phyloP scores from a whole-genome alignment of 177 flowering plant genomes.

The Vitis hybrid region DNA sequence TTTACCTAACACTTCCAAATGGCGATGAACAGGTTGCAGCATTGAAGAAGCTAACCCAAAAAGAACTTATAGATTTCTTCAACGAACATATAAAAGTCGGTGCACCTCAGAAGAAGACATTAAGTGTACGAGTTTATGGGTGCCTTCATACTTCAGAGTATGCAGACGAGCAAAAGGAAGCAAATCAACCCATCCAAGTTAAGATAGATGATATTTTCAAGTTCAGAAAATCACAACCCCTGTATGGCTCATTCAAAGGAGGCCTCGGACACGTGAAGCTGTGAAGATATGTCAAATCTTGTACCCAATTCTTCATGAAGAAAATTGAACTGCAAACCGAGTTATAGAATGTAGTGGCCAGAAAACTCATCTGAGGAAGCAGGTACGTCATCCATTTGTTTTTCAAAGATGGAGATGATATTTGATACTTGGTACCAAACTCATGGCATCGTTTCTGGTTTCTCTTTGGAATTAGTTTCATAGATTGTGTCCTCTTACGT shows the following conservation, averaged over 20 bases:
- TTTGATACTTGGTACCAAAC: background rate
- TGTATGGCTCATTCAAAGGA: conserved; percentile 86
- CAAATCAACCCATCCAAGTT: conserved; percentile 20
- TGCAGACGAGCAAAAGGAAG: conserved; percentile 38
- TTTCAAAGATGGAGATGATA: background rate
- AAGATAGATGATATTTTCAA: conserved; percentile 69
- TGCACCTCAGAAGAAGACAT: conserved; percentile 55
- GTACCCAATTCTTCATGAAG: background rate
- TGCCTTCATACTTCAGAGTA: conserved; percentile 54
- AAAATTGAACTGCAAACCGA: background rate
- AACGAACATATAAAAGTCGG: conserved; percentile 73
- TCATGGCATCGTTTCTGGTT: background rate
- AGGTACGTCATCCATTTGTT: background rate
- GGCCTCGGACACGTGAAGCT: conserved; percentile 58
- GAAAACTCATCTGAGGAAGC: background rate
- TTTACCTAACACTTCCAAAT: background rate
- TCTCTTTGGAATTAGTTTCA: background rate
- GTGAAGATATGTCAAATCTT: conserved; percentile 15
- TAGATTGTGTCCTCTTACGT: too few relatives aligned
- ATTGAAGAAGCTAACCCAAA: conserved; percentile 55
- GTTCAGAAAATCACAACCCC: conserved; percentile 82
- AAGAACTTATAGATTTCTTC: conserved; percentile 82
- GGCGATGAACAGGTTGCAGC: conserved; percentile 62
- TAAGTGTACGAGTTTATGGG: conserved; percentile 76
- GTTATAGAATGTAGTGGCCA: background rate